phyloP scores from a whole-genome alignment of 2,329 filamentous ascomycete genomes.

The Colletotrichum sp. region DNA sequence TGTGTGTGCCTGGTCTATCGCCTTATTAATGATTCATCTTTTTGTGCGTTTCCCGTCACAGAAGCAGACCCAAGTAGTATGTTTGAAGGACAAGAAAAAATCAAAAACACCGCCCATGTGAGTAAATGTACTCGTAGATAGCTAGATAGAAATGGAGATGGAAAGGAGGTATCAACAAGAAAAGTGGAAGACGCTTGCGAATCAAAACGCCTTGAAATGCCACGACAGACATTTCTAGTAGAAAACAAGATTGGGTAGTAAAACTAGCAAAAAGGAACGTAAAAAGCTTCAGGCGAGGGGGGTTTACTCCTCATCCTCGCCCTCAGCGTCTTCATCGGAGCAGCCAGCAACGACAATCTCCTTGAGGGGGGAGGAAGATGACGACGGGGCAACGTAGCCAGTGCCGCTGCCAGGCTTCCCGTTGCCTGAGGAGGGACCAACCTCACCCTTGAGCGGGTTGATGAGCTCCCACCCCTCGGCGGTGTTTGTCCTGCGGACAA shows the following conservation, averaged over 20 bases:
- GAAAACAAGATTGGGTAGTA: background rate
- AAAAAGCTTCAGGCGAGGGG: background rate
- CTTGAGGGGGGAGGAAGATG: background rate
- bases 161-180: background rate
- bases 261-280: background rate
- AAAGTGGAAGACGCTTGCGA: background rate
- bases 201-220: background rate
- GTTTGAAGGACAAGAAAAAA: background rate
- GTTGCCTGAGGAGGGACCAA: slow-evolving; percentile 19
- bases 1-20: background rate
- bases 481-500: slow-evolving; percentile 32
- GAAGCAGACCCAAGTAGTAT: background rate
- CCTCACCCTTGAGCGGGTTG: slow-evolving; percentile 28
- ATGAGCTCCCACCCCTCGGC: slow-evolving; percentile 37
- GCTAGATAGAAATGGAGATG: background rate
- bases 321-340: slow-evolving; percentile 22
- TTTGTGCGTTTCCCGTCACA: background rate
- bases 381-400: background rate
- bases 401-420: slow-evolving; percentile 11
- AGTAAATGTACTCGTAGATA: background rate
- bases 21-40: background rate
- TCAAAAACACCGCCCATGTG: background rate
- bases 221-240: background rate
- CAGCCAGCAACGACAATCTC: slow-evolving; percentile 1
- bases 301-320: slow-evolving; percentile 16